A percentile compares a stretch with the other conserved stretches of the same genome.
Conservation (phyloP, 306 rosid species). For the Dryas octopetala region DNA sequence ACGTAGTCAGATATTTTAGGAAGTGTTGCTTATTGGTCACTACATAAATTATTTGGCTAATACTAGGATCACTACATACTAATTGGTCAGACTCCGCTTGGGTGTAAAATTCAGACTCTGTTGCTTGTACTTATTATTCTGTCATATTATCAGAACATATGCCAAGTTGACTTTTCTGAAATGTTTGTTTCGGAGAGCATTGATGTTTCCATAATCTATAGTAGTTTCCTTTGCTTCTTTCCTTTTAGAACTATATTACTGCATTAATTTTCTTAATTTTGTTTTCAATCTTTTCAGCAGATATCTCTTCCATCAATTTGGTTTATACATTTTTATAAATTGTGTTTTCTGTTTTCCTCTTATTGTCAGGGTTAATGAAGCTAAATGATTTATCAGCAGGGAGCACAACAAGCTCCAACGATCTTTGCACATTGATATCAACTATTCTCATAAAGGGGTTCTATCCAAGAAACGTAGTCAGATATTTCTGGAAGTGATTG, state of each 20-base stretch:
- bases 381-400: constrained; percentile 51
- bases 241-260: neutral
- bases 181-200: neutral
- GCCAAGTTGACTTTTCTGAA: neutral
- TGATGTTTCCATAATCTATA: neutral
- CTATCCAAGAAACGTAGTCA: constrained; percentile 88
- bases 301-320: neutral
- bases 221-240: constrained; percentile 4
- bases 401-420: constrained; percentile 76
- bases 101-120: neutral
- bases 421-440: constrained; percentile 39
- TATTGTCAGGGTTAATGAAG: constrained; percentile 77
- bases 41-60: neutral
- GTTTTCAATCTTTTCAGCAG: neutral
- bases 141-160: neutral
- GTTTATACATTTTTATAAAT: neutral
- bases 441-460: constrained; percentile 68
- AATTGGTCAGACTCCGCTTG: neutral
- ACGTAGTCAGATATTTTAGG: too few species aligned
- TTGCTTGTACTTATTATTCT: neutral
- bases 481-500: constrained; percentile 46
- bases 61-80: neutral
- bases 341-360: constrained; percentile 13
- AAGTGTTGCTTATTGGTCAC: too few species aligned
- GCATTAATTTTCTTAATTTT: neutral